Conservation (phyloP, 495 filamentous ascomycete species). For the Tuber borchii region DNA sequence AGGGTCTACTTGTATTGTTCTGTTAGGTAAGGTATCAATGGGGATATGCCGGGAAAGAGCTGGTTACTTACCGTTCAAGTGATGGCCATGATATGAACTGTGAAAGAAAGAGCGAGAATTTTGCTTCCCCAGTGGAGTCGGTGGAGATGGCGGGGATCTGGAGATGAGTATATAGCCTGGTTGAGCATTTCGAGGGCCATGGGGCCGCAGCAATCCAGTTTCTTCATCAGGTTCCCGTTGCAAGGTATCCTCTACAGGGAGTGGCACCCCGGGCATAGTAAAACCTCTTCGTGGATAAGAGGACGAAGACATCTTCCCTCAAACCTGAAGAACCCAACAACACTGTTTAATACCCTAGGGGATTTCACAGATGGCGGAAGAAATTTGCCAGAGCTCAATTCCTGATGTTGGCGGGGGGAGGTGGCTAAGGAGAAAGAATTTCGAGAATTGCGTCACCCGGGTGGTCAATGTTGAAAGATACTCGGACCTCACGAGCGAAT, state of each 20-base stretch:
- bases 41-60: not conserved
- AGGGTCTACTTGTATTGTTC: constrained; percentile 11
- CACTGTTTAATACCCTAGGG: not conserved
- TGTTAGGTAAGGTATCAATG: constrained; percentile 1
- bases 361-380: not conserved
- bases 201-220: constrained; percentile 11
- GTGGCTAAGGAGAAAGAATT: constrained; percentile 1
- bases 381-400: constrained; percentile 12
- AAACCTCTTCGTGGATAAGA: constrained; percentile 29
- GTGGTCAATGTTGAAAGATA: not conserved
- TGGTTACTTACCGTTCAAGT: constrained; percentile 18
- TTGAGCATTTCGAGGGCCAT: constrained; percentile 23
- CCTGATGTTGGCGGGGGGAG: constrained; percentile 5
- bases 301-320: constrained; percentile 27
- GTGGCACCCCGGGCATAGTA: constrained; percentile 12
- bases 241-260: constrained; percentile 6
- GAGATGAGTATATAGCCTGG: constrained; percentile 21
- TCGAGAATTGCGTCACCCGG: constrained; percentile 2
- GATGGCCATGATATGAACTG: constrained; percentile 35
- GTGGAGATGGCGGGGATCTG: constrained; percentile 29
- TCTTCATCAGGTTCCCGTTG: constrained; percentile 23
- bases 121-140: constrained; percentile 33
- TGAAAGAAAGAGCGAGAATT: constrained; percentile 39
- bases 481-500: not conserved
- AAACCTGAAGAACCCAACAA: constrained; percentile 7